phyloP scores from a whole-genome alignment of 2,329 filamentous ascomycete genomes.

The Bipolaris sorokiniana region DNA sequence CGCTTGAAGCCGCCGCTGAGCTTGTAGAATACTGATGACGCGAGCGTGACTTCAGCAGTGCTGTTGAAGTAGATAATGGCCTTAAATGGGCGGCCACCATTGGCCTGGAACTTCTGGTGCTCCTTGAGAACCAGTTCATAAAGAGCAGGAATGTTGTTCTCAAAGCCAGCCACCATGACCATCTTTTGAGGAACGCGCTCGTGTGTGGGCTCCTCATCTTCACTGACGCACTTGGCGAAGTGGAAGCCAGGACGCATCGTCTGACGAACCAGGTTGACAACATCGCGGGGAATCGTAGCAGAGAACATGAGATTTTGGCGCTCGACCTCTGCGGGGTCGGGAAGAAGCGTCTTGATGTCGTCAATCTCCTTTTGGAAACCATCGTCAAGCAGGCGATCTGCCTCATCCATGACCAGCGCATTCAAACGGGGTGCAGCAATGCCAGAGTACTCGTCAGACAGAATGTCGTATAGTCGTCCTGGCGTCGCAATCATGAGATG shows the following conservation, averaged over 20 bases:
- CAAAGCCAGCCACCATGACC: slow-evolving; percentile 69
- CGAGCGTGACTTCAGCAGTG: slow-evolving; percentile 73
- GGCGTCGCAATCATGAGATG: slow-evolving; percentile 91
- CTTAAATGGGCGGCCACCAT: slow-evolving; percentile 75
- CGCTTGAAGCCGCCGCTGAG: slow-evolving; percentile 51
- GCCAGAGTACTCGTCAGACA: slow-evolving; percentile 68
- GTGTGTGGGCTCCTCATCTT: slow-evolving; percentile 85
- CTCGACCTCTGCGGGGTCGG: slow-evolving; percentile 65
- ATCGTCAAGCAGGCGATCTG: slow-evolving; percentile 71
- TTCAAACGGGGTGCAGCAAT: slow-evolving; percentile 68
- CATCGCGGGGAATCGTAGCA: slow-evolving; percentile 84
- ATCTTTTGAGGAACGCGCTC: slow-evolving; percentile 81
- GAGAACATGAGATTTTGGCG: slow-evolving; percentile 96
- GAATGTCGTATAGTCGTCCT: slow-evolving; percentile 81
- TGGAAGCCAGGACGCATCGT: slow-evolving; percentile 85
- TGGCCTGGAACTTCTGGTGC: slow-evolving; percentile 52
- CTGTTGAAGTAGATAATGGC: slow-evolving; percentile 92
- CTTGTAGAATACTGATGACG: slow-evolving; percentile 63
- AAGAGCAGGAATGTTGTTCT: slow-evolving; percentile 77
- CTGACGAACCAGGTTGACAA: slow-evolving; percentile 76
- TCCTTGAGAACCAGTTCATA: slow-evolving; percentile 76
- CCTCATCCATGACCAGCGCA: slow-evolving; percentile 68
- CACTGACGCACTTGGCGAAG: slow-evolving; percentile 85
- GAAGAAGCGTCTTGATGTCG: slow-evolving; percentile 61
- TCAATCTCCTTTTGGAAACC: slow-evolving; percentile 58